These are phyloP conservation scores for Ustilago bromivora DNA, from an alignment of 1,284 basidiomycete genomes.

Conservation along the genomic window DNA sequence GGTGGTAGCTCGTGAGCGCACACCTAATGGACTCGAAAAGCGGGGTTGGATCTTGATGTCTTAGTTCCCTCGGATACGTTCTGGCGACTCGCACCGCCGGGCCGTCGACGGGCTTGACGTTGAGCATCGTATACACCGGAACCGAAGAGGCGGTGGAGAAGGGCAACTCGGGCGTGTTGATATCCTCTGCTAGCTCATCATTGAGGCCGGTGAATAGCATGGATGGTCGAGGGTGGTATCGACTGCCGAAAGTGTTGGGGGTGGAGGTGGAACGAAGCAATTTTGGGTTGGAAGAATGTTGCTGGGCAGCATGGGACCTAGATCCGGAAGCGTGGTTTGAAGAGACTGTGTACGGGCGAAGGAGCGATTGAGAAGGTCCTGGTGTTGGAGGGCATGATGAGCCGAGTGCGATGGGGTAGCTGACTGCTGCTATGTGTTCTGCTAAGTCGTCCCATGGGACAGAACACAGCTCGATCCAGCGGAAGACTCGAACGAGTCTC, in stretches of 20 bases:
- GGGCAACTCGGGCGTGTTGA: conserved; percentile 20
- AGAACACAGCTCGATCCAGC: conserved; percentile 33
- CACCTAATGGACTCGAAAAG: conserved; percentile 37
- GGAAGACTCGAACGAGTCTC: conserved; percentile 25
- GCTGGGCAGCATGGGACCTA: not conserved
- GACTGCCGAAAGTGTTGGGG: not conserved
- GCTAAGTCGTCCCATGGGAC: conserved; percentile 41
- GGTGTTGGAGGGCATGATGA: conserved; percentile 38
- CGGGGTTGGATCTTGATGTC: conserved; percentile 37
- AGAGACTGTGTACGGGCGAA: conserved; percentile 33
- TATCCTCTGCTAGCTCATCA: not conserved
- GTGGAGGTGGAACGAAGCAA: conserved; percentile 5
- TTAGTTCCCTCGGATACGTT: conserved; percentile 25
- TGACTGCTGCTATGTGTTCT: conserved; percentile 43
- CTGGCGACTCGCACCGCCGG: conserved; percentile 6
- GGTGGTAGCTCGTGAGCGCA: conserved; percentile 36
- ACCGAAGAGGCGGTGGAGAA: conserved; percentile 42
- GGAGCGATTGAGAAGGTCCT: conserved; percentile 26
- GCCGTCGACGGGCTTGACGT: conserved; percentile 1
- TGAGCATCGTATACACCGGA: conserved; percentile 18
- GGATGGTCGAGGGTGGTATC: conserved; percentile 7
- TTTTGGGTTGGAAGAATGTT: not conserved
- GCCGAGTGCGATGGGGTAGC: conserved; percentile 27
- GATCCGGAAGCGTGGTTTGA: conserved; percentile 26
- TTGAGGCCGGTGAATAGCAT: not conserved